Percentiles rank a stretch among this genome's conserved stretches.
Evolutionary conservation across 768 basidiomycete species (phyloP).

Genomic region (Russula emetica): DNA sequence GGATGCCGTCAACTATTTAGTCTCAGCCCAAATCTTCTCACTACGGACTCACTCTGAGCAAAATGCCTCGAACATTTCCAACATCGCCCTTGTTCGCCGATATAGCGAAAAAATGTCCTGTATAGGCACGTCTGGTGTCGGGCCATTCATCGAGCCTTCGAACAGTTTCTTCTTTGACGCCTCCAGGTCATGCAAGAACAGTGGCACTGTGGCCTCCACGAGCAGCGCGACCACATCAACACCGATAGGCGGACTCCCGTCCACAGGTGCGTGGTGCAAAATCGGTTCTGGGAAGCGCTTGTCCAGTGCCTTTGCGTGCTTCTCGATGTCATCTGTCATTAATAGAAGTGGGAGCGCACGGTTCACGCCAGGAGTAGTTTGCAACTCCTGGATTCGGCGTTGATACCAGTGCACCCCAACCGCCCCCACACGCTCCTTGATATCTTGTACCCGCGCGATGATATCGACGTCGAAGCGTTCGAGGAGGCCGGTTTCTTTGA

Average conservation of each 20-base stretch:
- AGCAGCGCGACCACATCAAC: constrained; percentile 74
- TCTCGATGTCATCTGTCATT: constrained; percentile 89
- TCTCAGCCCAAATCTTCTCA: constrained; percentile 5
- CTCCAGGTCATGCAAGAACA: constrained; percentile 62
- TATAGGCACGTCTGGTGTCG: constrained; percentile 82
- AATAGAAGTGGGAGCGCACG: constrained; percentile 74
- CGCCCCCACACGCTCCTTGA: constrained; percentile 59
- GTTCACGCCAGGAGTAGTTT: constrained; percentile 70
- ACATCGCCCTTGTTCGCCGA: constrained; percentile 64
- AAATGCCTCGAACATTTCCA: constrained; percentile 81
- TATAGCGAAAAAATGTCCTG: constrained; percentile 89
- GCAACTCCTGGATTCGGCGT: constrained; percentile 57
- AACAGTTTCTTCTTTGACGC: constrained; percentile 67
- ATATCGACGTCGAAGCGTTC: constrained; percentile 72
- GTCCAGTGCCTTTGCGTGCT: constrained; percentile 73
- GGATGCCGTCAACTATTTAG: constrained; percentile 5
- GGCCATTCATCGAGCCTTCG: constrained; percentile 81
- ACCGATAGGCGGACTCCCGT: background rate
- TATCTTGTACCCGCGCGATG: constrained; percentile 57
- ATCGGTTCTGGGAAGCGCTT: constrained; percentile 84
- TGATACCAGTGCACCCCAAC: constrained; percentile 61
- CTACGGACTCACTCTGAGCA: constrained; percentile 58
- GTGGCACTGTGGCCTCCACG: constrained; percentile 63
- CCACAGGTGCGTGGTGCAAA: constrained; percentile 54
- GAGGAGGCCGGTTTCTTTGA: constrained; percentile 67